Evolutionary conservation across 306 rosid species (phyloP), one percentile per base, ranked within the genome.

Genomic region (Arachis stenosperma): DNA sequence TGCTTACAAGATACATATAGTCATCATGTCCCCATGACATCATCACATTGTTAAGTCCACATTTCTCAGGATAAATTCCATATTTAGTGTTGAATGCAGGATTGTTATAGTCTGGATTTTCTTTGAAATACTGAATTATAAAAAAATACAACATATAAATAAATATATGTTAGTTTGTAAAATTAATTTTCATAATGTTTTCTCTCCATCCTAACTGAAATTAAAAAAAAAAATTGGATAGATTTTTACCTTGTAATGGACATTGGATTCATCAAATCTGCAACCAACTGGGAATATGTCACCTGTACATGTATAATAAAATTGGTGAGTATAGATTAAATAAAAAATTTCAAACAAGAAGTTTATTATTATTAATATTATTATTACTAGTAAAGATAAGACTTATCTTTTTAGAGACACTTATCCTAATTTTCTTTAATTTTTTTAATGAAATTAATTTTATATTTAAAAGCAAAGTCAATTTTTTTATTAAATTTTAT

Each of bases 11-110:
- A 60, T 90, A 90, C 98, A 92, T 90, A 75, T 92, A 92, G 67
- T 92, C 98, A 72, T 88, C 98, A 14, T 92, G 96, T 54, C 98
- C 98, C 96, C 94, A 92, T 12, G 98, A 92, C 96, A 90, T 90
- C 87, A 90, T 36, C 9, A 90, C 92, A 36, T 86, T 91, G 84
- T 84, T 58, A 15, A 91, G 96, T 60, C 97, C 96, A 75, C 96
- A 86, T 59, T 81, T 84, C 72, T 85, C 84, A 0, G 87, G 76
- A 83, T 91, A 91, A 66, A 83, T 84, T 17, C 97, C 97, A 79
- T 64, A 79, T 74, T 74, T 86, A 47, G 96, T 86, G 74, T 86
- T 87, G 83, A 83, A 86, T 33, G 83, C 66, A 66, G 90, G 75
- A 67, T 83, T 76, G 71, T 80, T 15, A 55, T 76, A 71, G 75